Conservation (phyloP, 257 asterid species). For the Ligustrum vulgare region DNA sequence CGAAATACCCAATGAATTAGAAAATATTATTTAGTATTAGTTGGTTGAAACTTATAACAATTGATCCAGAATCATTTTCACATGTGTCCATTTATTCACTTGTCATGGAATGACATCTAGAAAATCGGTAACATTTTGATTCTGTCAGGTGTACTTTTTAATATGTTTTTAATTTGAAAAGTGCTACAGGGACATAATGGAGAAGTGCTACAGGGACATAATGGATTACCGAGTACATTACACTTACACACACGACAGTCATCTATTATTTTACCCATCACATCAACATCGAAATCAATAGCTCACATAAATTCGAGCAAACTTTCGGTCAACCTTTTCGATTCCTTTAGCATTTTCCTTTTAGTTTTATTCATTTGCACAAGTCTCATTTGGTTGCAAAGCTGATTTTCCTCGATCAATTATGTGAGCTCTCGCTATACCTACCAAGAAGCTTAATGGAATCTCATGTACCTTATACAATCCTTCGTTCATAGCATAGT, state of each 20-base stretch:
- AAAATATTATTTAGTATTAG: too few relatives aligned
- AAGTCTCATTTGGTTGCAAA: constrained; percentile 82
- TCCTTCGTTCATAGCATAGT: constrained; percentile 81
- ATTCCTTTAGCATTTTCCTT: too few relatives aligned
- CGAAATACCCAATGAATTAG: too few relatives aligned
- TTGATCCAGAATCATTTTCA: not conserved
- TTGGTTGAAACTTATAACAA: not conserved
- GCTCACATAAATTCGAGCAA: too few relatives aligned
- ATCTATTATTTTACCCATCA: too few relatives aligned
- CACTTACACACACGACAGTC: too few relatives aligned
- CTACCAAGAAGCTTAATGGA: constrained; percentile 86
- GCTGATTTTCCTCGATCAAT: constrained; percentile 89
- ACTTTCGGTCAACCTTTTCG: too few relatives aligned
- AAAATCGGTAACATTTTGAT: not conserved
- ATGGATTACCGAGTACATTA: too few relatives aligned
- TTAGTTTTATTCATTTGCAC: constrained; percentile 2
- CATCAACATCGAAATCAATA: too few relatives aligned
- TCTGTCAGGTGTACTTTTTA: not conserved
- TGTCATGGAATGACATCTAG: not conserved
- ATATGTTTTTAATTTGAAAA: too few relatives aligned
- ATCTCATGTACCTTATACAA: constrained; percentile 73
- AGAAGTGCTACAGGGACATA: too few relatives aligned
- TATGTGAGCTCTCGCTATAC: constrained; percentile 82
- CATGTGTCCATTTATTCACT: not conserved
- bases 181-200: too few relatives aligned